Evolutionary conservation across 1,284 basidiomycete species (phyloP), one percentile per base, ranked within the genome.

Genomic region (Hortiboletus rubellus): DNA sequence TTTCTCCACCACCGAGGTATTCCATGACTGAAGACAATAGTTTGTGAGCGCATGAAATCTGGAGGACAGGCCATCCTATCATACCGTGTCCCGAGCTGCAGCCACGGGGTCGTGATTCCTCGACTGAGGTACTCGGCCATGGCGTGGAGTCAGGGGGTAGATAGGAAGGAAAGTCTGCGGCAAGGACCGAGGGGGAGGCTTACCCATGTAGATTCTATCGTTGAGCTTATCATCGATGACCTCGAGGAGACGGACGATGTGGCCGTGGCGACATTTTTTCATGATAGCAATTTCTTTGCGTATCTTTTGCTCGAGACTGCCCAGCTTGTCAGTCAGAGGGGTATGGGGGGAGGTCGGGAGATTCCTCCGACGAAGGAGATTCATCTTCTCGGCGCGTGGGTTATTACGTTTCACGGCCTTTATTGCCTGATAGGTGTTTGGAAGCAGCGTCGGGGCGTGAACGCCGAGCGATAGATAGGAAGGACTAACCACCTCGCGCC

Each of bases 281-380:
- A 99, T 95, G 72, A 99, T 96, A 7, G 96, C 96, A 61, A 99
- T 98, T 76, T 99, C 95, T 67, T 87, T 86, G 66, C 84, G 81
- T 64, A 94, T 91, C 76, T 91, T 91, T 64, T 85, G 81, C 69
- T 94, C 91, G 46, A 89, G 90, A 40, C 85, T 88, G 55, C 81
- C 78, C 34, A 89, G 76, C 58, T 80, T 80, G 72, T 88, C 86
- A 9, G 80, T 81, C 18, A 89, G 73, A 33, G 77, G 79, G 3
- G 76, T 72, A 69, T 84, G 80, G 56, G 77, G 74, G 27, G 83
- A 72, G 31, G 80, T 72, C 42, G 84, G 82, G 50, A 88, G 75
- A 40, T 76, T 78, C 44, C 78, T 74, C 62, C 80, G 79, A 45
- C 85, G 82, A 46, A 89, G 80, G 54, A 84, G 77, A 68, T 84